Base-by-base conservation (phyloP, 2,329 filamentous ascomycete genomes). In the Calonectria montana region DNA sequence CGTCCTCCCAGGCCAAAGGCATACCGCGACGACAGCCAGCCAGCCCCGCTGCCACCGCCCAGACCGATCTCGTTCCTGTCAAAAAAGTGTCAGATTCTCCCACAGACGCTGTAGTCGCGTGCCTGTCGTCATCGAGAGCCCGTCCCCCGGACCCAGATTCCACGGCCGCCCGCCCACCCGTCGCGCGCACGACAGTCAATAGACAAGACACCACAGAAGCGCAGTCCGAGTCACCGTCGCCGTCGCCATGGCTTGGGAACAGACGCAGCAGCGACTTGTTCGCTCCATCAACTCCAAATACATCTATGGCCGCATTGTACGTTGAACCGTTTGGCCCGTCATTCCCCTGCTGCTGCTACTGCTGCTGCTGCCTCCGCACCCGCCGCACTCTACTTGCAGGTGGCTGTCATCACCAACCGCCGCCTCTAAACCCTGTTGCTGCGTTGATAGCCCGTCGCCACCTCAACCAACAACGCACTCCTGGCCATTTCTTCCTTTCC, bases 281-380 rank as follows among this genome's bases (percentile, higher is more conserved):
- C 89, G 92, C 81, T 85, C 90, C 79, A 86, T 93, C 80, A 94
- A 83, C 73, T 75, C 75, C 82, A 92, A 92, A 83, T 95, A 91
- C 83, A 91, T 95, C 75, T 94, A 91, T 83, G 93, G 92, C 75
- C 90, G 89, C 82, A 86, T 94, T 80, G 94, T 95, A 88, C 81
- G 93, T 91, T 65, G 12, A 18, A 39, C 35, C 53, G 53, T 59
- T 59, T 25, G 18, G n/a, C 21, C 53, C 53, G 13, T 39, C 53
- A 59, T 59, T 59, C 53, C 53, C 23, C 21, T 37, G 21, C 31
- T 23, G 31, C 31, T 35, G 35, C n/a, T 27, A 39, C 66, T 25
- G 35, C 68, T 65, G 39, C 62, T 55, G 41, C 55, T 62, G 43
- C 65, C 53, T 41, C 45, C 37, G 48, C 39, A 27, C 41, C 21